Conservation (phyloP, 306 rosid genomes). For the Dryas drummondii region DNA sequence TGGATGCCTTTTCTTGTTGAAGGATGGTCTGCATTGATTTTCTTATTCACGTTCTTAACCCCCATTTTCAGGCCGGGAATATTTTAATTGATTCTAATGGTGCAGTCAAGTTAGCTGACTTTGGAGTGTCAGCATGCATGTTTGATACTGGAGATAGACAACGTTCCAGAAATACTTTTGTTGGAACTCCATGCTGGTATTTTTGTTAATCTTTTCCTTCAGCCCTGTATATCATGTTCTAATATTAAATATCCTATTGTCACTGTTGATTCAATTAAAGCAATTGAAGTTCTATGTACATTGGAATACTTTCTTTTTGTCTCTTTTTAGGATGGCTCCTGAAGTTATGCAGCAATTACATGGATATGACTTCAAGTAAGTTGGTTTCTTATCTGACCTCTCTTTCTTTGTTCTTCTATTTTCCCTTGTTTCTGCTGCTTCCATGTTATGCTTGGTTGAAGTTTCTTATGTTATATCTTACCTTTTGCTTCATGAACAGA, state of each 20-base stretch:
- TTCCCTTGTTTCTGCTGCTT: conserved; percentile 6
- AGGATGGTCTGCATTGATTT: conserved; percentile 18
- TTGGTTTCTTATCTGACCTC: conserved; percentile 16
- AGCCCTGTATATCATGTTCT: conserved; percentile 1
- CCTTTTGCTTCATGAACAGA: conserved; percentile 50
- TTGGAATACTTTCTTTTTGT: conserved; percentile 15
- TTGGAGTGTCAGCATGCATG: conserved; percentile 97
- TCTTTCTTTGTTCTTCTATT: neutral
- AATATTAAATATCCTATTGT: neutral
- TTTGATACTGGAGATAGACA: conserved; percentile 93
- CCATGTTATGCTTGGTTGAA: neutral
- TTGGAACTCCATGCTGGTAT: conserved; percentile 99
- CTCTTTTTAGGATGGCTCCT: conserved; percentile 90
- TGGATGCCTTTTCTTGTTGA: conserved; percentile 12
- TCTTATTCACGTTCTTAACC: conserved; percentile 27
- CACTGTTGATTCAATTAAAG: conserved; percentile 7
- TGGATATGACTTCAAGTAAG: conserved; percentile 98
- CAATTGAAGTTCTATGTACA: conserved; percentile 2
- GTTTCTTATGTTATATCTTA: conserved; percentile 4
- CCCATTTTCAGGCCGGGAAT: conserved; percentile 79
- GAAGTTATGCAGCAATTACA: conserved; percentile 98
- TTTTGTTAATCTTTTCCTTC: conserved; percentile 20
- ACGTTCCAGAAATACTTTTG: conserved; percentile 93
- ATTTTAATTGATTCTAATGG: conserved; percentile 87
- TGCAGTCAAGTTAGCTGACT: conserved; percentile 88